phyloP scores from a whole-genome alignment of 2,329 filamentous ascomycete genomes.

The Aspergillus melleus region DNA sequence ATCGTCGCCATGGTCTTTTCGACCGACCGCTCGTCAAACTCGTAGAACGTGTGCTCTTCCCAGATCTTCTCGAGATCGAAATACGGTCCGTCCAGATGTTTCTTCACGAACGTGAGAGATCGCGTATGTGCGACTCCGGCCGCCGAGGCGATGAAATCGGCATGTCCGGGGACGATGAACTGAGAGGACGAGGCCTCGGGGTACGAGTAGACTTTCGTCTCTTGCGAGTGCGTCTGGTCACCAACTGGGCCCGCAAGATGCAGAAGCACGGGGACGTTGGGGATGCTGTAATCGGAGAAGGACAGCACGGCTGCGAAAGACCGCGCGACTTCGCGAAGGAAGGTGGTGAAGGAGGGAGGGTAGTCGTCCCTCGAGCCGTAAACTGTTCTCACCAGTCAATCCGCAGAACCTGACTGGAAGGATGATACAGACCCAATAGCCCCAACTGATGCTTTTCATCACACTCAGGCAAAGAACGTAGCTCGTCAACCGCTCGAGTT shows the following conservation, averaged over 20 bases:
- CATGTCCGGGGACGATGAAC: slow-evolving; percentile 54
- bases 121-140: slow-evolving; percentile 67
- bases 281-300: slow-evolving; percentile 21
- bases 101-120: slow-evolving; percentile 65
- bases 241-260: slow-evolving; percentile 15
- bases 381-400: slow-evolving; percentile 13
- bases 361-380: slow-evolving; percentile 29
- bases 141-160: slow-evolving; percentile 53
- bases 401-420: neutral
- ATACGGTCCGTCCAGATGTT: slow-evolving; percentile 60
- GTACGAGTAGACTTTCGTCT: slow-evolving; percentile 41
- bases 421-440: slow-evolving; percentile 19
- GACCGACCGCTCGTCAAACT: slow-evolving; percentile 69
- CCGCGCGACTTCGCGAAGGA: slow-evolving; percentile 8
- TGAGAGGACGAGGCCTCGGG: slow-evolving; percentile 43
- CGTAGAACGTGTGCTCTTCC: slow-evolving; percentile 73
- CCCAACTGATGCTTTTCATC: slow-evolving; percentile 19
- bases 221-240: neutral
- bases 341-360: slow-evolving; percentile 9
- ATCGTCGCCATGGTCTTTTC: slow-evolving; percentile 78
- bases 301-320: slow-evolving; percentile 16
- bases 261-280: slow-evolving; percentile 10
- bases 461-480: slow-evolving; percentile 26
- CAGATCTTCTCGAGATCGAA: slow-evolving; percentile 77
- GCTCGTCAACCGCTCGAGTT: slow-evolving; percentile 12